Base-by-base conservation (phyloP, 2,329 filamentous ascomycete species). In the Aspergillus fischeri region DNA sequence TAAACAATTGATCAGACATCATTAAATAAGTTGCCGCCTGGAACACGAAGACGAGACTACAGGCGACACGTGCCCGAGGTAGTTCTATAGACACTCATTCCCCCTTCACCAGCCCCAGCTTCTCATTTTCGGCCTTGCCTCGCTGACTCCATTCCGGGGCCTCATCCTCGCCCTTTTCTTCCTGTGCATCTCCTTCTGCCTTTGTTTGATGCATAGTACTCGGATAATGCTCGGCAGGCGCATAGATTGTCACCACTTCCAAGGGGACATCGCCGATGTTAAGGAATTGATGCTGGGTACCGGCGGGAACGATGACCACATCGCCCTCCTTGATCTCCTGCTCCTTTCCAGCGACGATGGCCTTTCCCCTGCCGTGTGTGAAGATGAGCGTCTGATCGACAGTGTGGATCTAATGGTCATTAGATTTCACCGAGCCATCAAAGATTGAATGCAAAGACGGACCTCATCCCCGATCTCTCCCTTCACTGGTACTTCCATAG, bases 401-500 rank as follows among this genome's bases (percentile, higher is more conserved):
- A 0, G 81, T 82, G 67, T 87, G 85, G 42, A 72, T 66, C 67
- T 74, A 42, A 6, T 2, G 4, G 24, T 49, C 38, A 28, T 11
- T 32, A n/a, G 28, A 14, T 14, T 10, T n/a, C 2, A 17, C 27
- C n/a, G 20, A 25, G 17, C 9, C 2, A 28, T 14, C 3, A 7
- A 14, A 20, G 4, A 21, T 24, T 3, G 3, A 8, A 11, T 14
- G 2, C 14, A 11, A 20, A n/a, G 10, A 56, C 66, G 5, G 58
- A 86, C 84, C 72, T 87, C 84, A 53, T 87, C 84, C n/a, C 85
- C 84, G 63, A 88, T 87, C 29, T 88, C 84, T 2, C 85, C 84
- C 14, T 79, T 80, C 0, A 85, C 81, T 0, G 85, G 85, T 0
- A 88, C 78, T 47, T 84, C 85, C 85, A 87, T 88, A 0, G 85